These are phyloP conservation scores for Suillus hirtellus DNA, from an alignment of 768 basidiomycete species.

Conservation along the genomic window DNA sequence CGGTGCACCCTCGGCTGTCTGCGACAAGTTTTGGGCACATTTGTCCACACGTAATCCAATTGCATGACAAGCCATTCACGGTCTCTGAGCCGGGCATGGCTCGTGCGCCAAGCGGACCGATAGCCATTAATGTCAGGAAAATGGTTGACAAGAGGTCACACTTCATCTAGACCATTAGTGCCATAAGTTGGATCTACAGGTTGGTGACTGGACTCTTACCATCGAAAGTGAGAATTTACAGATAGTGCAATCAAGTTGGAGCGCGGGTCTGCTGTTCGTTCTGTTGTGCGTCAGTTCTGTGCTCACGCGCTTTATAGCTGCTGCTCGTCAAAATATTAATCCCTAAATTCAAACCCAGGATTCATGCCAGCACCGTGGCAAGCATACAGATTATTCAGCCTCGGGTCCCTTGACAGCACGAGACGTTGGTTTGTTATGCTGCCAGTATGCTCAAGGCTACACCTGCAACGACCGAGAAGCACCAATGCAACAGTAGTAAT, in stretches of 20 bases:
- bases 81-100: not conserved
- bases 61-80: slow-evolving; percentile 6
- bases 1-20: not conserved
- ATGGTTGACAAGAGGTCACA: not conserved
- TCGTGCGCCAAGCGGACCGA: not conserved
- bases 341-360: not conserved
- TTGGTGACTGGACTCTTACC: not conserved
- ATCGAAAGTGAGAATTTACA: not conserved
- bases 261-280: not conserved
- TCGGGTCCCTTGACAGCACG: not conserved
- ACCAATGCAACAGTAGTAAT: slow-evolving; percentile 56
- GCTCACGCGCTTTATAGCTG: not conserved
- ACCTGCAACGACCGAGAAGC: slow-evolving; percentile 78
- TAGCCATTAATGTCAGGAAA: not conserved
- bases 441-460: slow-evolving; percentile 40
- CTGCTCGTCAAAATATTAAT: not conserved
- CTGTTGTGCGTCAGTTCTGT: not conserved
- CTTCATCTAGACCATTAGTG: not conserved
- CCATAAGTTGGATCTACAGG: not conserved
- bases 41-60: slow-evolving; percentile 11
- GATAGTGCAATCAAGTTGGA: not conserved
- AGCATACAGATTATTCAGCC: not conserved
- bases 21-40: slow-evolving; percentile 1
- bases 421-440: not conserved
- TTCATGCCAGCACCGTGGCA: not conserved